Percentiles rank a stretch among this genome's conserved stretches.
These are phyloP conservation scores for Acidiella bohemica DNA, from an alignment of 495 filamentous ascomycete species.

Conservation along the genomic window DNA sequence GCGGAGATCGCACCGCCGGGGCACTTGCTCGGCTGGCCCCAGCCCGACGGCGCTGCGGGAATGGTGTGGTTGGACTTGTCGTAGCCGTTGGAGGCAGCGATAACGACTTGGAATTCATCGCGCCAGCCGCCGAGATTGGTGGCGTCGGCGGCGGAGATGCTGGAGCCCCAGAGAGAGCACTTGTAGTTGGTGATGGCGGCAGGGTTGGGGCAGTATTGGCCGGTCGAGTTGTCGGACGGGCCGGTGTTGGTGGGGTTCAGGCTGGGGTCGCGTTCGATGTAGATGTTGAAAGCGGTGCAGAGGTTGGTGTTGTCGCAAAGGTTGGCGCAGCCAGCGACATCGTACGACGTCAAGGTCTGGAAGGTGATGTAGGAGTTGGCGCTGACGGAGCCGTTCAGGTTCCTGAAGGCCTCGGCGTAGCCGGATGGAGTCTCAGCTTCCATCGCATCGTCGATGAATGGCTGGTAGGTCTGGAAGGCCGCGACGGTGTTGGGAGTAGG, in stretches of 20 bases:
- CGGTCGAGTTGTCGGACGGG: background rate
- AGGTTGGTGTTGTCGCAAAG: slow-evolving; percentile 21
- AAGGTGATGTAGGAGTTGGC: slow-evolving; percentile 33
- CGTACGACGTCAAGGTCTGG: slow-evolving; percentile 31
- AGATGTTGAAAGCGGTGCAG: slow-evolving; percentile 38
- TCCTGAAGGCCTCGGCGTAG: slow-evolving; percentile 30
- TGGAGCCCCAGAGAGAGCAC: slow-evolving; percentile 36
- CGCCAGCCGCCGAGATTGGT: slow-evolving; percentile 19
- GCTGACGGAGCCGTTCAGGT: slow-evolving; percentile 27
- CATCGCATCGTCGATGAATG: slow-evolving; percentile 7
- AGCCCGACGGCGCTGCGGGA: slow-evolving; percentile 7
- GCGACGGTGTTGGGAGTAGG: slow-evolving; percentile 13
- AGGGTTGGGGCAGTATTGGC: slow-evolving; percentile 30
- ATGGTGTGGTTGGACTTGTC: slow-evolving; percentile 17
- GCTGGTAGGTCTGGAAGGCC: slow-evolving; percentile 11
- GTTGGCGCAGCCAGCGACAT: slow-evolving; percentile 29
- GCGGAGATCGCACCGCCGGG: slow-evolving; percentile 17
- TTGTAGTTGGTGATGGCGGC: slow-evolving; percentile 39
- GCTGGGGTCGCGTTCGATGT: slow-evolving; percentile 36
- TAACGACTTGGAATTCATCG: slow-evolving; percentile 20
- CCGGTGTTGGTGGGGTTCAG: slow-evolving; percentile 21
- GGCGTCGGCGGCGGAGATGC: slow-evolving; percentile 8
- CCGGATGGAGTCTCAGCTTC: slow-evolving; percentile 28
- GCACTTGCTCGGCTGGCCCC: slow-evolving; percentile 5
- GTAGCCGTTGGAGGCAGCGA: slow-evolving; percentile 22